Evolutionary conservation across 192 early-diverging fungal species (phyloP), one percentile per base, ranked within the genome.

Genomic region (Globomyces pollinis-pini): DNA sequence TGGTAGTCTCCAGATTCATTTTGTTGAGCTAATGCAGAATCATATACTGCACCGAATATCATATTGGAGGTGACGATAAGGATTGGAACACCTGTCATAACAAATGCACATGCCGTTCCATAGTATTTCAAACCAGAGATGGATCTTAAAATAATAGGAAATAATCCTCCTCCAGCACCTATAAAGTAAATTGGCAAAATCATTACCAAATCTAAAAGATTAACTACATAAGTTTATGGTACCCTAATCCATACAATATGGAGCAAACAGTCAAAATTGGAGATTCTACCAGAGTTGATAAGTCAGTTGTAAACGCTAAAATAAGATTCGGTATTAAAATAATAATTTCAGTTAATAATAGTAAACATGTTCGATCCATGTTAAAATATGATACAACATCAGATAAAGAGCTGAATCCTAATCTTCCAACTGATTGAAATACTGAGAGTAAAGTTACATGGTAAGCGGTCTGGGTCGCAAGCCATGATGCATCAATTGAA

Each of bases 381-480:
- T 38, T 44, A 0, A 26, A n/a, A 3, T 12, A 16, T 23, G 44
- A 20, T 13, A 66, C 28, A 0, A 47, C 4, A 44, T 72, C 70
- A 16, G 55, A 57, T 2, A 56, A 7, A 12, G 62, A 28, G 5
- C 62, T 50, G 29, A 45, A 42, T 9, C 20, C 7, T 28, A 72
- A 26, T 5, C 62, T 34, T 7, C 53, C 61, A 24, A 54, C 33
- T 23, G 57, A 33, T 42, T 64, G 65, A 41, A 45, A 44, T 9
- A 67, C 49, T 2, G 70, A 72, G 38, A 63, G 41, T 39, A 64
- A 7, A 13, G 70, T 72, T 18, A 72, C 29, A 30, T 72, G 70
- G 6, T 61, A 20, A 3, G 59, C 26, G 6, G 59, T 36, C 8
- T 7, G 6, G 0, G 24, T 47, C 6, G 28, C 28, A 20, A 47